Evolutionary conservation across 768 basidiomycete genomes (phyloP), one percentile per base, ranked within the genome.

Genomic region (Naganishia randhawae): DNA sequence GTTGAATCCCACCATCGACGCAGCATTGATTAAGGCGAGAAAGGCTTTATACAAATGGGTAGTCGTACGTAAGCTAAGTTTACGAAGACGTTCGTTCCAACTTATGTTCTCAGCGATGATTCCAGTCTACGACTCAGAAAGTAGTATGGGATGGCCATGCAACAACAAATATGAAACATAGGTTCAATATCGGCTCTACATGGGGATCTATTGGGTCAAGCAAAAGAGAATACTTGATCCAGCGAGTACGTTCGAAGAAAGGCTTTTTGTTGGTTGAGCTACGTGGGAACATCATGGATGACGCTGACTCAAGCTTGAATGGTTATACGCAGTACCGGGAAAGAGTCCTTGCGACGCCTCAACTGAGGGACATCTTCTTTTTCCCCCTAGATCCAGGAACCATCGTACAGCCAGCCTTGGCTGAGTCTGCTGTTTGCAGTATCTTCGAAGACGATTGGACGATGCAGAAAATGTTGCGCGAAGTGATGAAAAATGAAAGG

Each of bases 371-470:
- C 4, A 31, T 51, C 2, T 51, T 51, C n/a, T 51, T 51, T 16
- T 51, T n/a, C n/a, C n/a, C n/a, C n/a, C n/a, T n/a, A n/a, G n/a
- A 25, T 51, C 50, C 50, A 25, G 29, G n/a, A n/a, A 51, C 4
- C 13, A 31, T 10, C n/a, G 13, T 16, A 4, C 8, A 4, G 29
- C n/a, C 2, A 51, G n/a, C n/a, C n/a, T 31, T 51, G 22, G 25
- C 8, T n/a, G 50, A 25, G n/a, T 10, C 50, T 2, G n/a, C 25
- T 10, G 50, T 25, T 2, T 51, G n/a, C 29, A 25, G 25, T 25
- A 51, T 51, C 8, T 51, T 51, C n/a, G 50, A 51, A 51, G 50
- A 51, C 27, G 50, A 51, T n/a, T 51, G 50, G 50, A 19, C 50
- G 11, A 51, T 51, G 22, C 4, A 16, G 50, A 51, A 51, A 25